Base-by-base conservation (phyloP, 169 alveolate genomes). In the Plasmodium gonderi region DNA sequence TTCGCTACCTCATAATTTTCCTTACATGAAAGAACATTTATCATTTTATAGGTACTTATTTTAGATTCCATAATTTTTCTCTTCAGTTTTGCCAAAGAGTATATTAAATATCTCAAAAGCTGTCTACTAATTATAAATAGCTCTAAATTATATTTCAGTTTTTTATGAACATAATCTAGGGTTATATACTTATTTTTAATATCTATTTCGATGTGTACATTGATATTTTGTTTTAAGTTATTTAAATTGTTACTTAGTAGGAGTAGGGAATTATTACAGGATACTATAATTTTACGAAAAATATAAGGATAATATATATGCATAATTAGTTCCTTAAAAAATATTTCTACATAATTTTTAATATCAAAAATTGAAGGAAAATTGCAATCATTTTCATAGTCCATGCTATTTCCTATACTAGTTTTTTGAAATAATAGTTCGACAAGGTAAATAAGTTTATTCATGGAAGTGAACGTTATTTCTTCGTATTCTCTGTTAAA, bases 211-310 rank as follows among this genome's bases (percentile, higher is more conserved):
- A 83, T 69, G 23, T 40, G 75, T 26, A 83, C 47, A 69, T 83
- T 83, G 17, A 83, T 42, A 83, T 83, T 83, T 49, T 69, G 92
- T 36, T 74, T 83, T 69, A 83, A 72, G 77, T 83, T 83, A 49
- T 83, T 83, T 40, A 83, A 83, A 83, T 83, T 68, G 83, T 83
- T 83, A 49, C 92, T 83, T n/a, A 83, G 54, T 38, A 83, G 65
- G 8, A 83, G 76, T 51, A 83, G 60, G 8, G 92, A 83, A 72
- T 83, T 83, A 38, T 83, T 83, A 38, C 92, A 83, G 40, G 92
- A 83, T 0, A 83, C 92, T 8, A 68, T 83, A 17, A 83, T 83
- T 72, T 83, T 83, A 29, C 92, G 92, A 83, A 83, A 83, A 45
- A 83, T 45, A 47, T 68, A 44, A 20, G 92, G 92, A 26, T 69